phyloP scores from a whole-genome alignment of 2,329 filamentous ascomycete species.

The Pseudogymnoascus sp. region DNA sequence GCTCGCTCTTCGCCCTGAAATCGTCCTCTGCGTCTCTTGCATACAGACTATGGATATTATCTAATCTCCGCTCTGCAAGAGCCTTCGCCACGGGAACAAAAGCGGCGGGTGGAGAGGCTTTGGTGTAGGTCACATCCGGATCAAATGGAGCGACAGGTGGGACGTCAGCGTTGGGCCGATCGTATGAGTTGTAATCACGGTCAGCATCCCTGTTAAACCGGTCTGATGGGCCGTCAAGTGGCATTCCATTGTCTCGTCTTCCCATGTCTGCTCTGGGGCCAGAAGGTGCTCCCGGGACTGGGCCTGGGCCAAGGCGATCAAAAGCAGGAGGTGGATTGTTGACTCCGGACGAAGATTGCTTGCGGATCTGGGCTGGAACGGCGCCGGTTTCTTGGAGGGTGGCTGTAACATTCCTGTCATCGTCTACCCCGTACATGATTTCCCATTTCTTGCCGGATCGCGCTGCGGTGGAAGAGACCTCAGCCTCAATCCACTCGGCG shows the following conservation, averaged over 20 bases:
- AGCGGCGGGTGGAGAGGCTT: conserved; percentile 39
- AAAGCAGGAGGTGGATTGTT: not conserved
- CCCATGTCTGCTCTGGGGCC: conserved; percentile 24
- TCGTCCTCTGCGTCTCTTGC: conserved; percentile 17
- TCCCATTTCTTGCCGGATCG: conserved; percentile 53
- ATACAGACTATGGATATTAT: conserved; percentile 38
- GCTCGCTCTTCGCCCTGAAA: conserved; percentile 39
- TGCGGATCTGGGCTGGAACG: conserved; percentile 11
- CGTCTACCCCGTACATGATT: conserved; percentile 56
- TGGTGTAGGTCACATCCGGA: conserved; percentile 19
- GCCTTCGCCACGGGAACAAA: conserved; percentile 47
- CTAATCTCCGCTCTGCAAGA: conserved; percentile 55
- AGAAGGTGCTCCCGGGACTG: conserved; percentile 21
- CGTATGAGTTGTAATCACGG: not conserved
- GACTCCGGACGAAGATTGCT: not conserved
- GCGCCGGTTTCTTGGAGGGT: conserved; percentile 42
- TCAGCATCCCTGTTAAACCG: not conserved
- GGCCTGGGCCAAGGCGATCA: not conserved
- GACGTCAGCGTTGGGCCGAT: not conserved
- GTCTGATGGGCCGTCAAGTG: not conserved
- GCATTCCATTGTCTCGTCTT: not conserved
- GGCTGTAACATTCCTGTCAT: conserved; percentile 46
- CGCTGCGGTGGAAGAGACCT: conserved; percentile 42
- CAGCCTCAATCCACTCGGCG: conserved; percentile 62
- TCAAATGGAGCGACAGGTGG: not conserved